Evolutionary conservation across 371 early-diverging fungal species (phyloP), one percentile per base, ranked within the genome.

Genomic region (Entomophthora muscae): DNA sequence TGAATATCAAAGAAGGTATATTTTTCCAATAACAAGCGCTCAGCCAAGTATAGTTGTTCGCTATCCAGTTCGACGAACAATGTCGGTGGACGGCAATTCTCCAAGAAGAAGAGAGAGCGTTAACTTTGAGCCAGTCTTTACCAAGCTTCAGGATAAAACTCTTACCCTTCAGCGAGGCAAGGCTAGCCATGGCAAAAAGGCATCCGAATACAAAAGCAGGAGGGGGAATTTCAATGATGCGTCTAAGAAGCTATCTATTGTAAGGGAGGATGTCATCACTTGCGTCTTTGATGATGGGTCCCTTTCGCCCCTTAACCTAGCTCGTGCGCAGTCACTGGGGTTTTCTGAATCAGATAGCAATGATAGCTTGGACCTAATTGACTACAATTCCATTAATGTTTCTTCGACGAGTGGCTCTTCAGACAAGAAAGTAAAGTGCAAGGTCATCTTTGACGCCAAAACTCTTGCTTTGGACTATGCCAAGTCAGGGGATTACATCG

Each of bases 1-100:
- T 71, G 33, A 77, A 72, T 22, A 70, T 75, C 12, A 70, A 70
- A 12, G 79, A 79, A 68, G 76, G 77, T 76, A 76, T 32, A 30
- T 22, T 31, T 42, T 27, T 13, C 3, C 28, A 63, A 29, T 21
- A 24, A 30, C 23, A 24, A 33, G 33, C 32, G 13, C 32, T 64
- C 23, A 32, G 51, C 28, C 23, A 58, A 24, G 7, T 29, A 17
- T 17, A 61, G 32, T 54, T 33, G 32, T 31, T 12, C 26, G 52
- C 42, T 13, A 32, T 42, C 26, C 63, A 33, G 62, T 56, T 23
- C 24, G 27, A 26, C 22, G 55, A 28, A 51, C 66, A 24, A 30
- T 57, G 30, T 62, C 51, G 1, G 64, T 63, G 13, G 61, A 53
- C 32, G 66, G 64, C 13, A 27, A 23, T 29, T 33, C 57, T 1